A percentile compares a stretch with the other conserved stretches of the same genome.
Conservation (phyloP, 2,329 filamentous ascomycete species). For the Penicillium nordicum region DNA sequence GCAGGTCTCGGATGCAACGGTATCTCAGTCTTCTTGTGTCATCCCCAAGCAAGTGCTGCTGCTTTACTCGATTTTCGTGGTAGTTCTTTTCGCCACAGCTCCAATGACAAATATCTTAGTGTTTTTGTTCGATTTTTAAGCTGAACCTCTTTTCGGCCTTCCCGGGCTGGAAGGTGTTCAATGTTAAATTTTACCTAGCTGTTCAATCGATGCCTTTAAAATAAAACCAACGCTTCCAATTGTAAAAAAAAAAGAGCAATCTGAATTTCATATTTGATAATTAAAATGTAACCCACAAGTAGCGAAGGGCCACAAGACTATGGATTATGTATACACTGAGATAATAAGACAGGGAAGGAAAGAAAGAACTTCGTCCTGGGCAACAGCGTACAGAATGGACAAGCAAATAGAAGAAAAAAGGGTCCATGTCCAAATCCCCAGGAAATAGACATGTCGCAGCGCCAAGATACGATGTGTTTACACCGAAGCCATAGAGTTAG, state of each 20-base stretch:
- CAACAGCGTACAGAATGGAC: neutral
- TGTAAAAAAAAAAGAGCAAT: neutral
- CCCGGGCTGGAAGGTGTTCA: too few relatives aligned
- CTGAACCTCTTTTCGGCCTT: too few relatives aligned
- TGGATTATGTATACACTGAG: slow-evolving; percentile 3
- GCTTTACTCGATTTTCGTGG: neutral
- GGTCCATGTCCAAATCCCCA: neutral
- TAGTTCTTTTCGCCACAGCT: neutral
- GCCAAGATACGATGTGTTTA: slow-evolving; percentile 10
- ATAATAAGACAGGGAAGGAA: slow-evolving; percentile 2
- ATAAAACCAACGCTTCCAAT: neutral
- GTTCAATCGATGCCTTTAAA: neutral
- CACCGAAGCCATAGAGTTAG: slow-evolving; percentile 22
- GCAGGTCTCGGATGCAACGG: neutral
- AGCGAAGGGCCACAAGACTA: slow-evolving; percentile 1
- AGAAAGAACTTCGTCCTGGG: neutral
- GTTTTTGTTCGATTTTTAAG: neutral
- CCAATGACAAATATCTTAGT: neutral
- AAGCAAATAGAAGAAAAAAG: neutral
- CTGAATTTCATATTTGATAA: neutral
- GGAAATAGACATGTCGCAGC: neutral
- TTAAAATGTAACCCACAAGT: neutral
- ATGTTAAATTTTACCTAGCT: neutral
- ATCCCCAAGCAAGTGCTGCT: neutral
- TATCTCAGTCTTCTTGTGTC: neutral